A percentile compares a stretch with the other conserved stretches of the same genome.
phyloP scores from a whole-genome alignment of 2,329 filamentous ascomycete genomes.

The Amauroascus niger region DNA sequence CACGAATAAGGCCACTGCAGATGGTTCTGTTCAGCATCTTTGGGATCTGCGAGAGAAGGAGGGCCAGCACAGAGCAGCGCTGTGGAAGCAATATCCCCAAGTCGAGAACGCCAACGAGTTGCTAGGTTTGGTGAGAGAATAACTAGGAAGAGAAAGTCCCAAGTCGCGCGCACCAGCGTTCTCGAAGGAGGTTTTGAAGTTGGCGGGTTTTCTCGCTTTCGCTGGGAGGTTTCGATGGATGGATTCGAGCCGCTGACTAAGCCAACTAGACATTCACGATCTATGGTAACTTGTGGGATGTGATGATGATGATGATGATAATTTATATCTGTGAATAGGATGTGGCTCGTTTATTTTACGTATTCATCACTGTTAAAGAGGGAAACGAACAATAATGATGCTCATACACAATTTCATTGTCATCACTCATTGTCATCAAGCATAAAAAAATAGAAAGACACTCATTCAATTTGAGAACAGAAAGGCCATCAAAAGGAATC shows the following conservation, averaged over 20 bases:
- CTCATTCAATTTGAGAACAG: too few species aligned
- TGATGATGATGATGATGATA: too few species aligned
- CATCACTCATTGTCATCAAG: neutral
- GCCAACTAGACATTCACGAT: too few species aligned
- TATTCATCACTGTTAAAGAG: neutral
- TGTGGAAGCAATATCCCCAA: neutral
- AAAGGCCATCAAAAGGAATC: too few species aligned
- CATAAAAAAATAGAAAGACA: neutral
- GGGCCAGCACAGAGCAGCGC: conserved; percentile 14
- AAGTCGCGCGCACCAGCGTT: too few species aligned
- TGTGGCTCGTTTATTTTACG: too few species aligned
- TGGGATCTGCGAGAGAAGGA: conserved; percentile 15
- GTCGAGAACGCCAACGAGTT: neutral
- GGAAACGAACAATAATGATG: neutral
- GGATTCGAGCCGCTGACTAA: neutral
- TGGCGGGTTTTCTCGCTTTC: neutral
- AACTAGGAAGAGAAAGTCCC: too few species aligned
- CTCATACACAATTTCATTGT: neutral
- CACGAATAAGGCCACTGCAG: conserved; percentile 21
- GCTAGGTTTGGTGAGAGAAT: neutral
- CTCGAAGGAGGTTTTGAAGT: too few species aligned
- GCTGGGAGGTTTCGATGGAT: neutral
- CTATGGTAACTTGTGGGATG: neutral
- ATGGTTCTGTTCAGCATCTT: conserved; percentile 29
- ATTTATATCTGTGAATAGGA: too few species aligned